These are phyloP conservation scores for Ceratocystis harringtonii DNA, from an alignment of 2,329 filamentous ascomycete genomes.

Conservation along the genomic window DNA sequence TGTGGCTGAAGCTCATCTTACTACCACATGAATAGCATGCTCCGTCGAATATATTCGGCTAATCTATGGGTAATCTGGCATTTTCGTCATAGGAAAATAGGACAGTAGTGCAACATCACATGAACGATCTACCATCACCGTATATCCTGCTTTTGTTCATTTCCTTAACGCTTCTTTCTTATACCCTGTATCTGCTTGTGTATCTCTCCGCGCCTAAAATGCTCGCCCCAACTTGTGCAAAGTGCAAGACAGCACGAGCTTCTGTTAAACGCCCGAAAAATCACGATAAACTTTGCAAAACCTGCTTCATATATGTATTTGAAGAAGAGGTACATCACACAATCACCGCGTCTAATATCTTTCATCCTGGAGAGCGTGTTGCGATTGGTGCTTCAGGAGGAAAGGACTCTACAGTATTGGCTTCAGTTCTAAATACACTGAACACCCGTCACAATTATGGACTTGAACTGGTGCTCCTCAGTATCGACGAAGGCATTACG, in stretches of 20 bases:
- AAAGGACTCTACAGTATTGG: constrained; percentile 93
- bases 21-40: not conserved
- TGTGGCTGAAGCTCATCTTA: not conserved
- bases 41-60: too few relatives aligned
- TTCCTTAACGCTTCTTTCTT: not conserved
- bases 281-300: constrained; percentile 78
- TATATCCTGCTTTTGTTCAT: not conserved
- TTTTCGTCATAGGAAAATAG: too few relatives aligned
- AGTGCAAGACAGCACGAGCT: constrained; percentile 63
- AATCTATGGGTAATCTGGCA: too few relatives aligned
- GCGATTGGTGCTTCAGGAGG: constrained; percentile 94
- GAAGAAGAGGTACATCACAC: constrained; percentile 91
- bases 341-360: constrained; percentile 67
- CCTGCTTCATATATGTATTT: constrained; percentile 75
- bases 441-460: constrained; percentile 83
- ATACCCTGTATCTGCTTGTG: not conserved
- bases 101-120: too few relatives aligned
- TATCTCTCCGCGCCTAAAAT: constrained; percentile 31
- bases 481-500: constrained; percentile 93
- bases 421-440: constrained; percentile 83
- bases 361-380: constrained; percentile 66
- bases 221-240: constrained; percentile 61
- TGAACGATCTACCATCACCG: too few relatives aligned
- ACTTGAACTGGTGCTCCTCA: constrained; percentile 70
- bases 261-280: constrained; percentile 92